Evolutionary conservation across 768 basidiomycete species (phyloP).

Genomic region (Tubosaeta sp.): DNA sequence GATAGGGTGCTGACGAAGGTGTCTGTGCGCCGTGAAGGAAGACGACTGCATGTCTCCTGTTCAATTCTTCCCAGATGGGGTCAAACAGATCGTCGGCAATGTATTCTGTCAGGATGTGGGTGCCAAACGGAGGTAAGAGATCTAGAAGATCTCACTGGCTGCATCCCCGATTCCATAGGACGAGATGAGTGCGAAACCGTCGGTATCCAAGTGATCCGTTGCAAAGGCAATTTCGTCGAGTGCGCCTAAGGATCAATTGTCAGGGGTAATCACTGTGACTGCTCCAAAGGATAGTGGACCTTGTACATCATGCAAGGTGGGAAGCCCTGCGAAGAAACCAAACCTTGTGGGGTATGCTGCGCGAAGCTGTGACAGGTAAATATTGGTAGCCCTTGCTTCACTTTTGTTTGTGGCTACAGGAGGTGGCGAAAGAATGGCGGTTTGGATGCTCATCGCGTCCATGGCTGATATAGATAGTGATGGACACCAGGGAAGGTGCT

Average conservation of each 20-base stretch:
- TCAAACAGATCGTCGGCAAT: constrained; percentile 62
- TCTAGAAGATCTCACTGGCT: constrained; percentile 42
- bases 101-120: constrained; percentile 43
- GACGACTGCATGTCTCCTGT: constrained; percentile 55
- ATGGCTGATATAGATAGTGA: constrained; percentile 57
- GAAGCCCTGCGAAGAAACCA: constrained; percentile 66
- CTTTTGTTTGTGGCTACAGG: constrained; percentile 47
- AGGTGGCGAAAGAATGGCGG: constrained; percentile 66
- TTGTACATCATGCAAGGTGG: constrained; percentile 57
- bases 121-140: background rate
- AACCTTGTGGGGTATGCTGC: constrained; percentile 50
- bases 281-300: constrained; percentile 33
- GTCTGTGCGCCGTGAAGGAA: constrained; percentile 72
- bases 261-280: constrained; percentile 5
- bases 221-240: constrained; percentile 58
- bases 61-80: constrained; percentile 65
- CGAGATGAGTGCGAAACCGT: constrained; percentile 63
- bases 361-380: constrained; percentile 45
- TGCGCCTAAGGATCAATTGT: constrained; percentile 38
- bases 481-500: constrained; percentile 63
- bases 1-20: constrained; percentile 59
- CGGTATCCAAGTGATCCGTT: constrained; percentile 56
- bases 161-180: constrained; percentile 55
- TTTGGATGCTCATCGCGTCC: constrained; percentile 53
- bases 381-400: constrained; percentile 45